phyloP scores from a whole-genome alignment of 805 yeast species.

The Grigorovia yakushimaensis region DNA sequence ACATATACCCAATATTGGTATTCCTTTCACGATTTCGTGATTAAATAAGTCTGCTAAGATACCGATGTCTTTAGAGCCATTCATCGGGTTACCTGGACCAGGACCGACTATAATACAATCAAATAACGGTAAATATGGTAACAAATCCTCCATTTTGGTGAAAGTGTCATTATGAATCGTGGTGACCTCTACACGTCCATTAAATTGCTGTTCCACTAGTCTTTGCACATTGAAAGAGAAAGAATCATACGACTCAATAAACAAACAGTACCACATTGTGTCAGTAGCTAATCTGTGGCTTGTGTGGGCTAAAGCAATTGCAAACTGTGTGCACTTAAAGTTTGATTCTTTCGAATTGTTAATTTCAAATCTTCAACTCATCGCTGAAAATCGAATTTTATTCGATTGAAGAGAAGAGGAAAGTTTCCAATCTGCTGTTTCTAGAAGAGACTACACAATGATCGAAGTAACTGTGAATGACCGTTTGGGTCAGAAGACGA shows the following conservation, averaged over 20 bases:
- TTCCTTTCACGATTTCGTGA: slow-evolving; percentile 6
- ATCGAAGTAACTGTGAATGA: slow-evolving; percentile 68
- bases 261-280: slow-evolving; percentile 15
- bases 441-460: slow-evolving; percentile 31
- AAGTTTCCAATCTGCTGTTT: not conserved
- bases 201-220: slow-evolving; percentile 41
- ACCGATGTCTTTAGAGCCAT: slow-evolving; percentile 52
- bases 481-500: slow-evolving; percentile 75
- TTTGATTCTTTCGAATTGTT: no score
- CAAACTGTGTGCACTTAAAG: no score
- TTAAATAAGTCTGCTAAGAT: slow-evolving; percentile 51
- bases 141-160: slow-evolving; percentile 30
- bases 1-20: slow-evolving; percentile 86
- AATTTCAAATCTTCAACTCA: no score
- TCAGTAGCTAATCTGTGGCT: no score
- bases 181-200: slow-evolving; percentile 22
- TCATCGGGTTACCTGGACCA: slow-evolving; percentile 88
- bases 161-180: slow-evolving; percentile 32
- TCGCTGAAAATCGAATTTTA: no score
- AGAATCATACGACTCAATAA: slow-evolving; percentile 89
- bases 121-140: slow-evolving; percentile 38
- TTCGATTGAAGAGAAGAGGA: no score
- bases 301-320: no score
- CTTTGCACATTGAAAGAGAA: slow-evolving; percentile 75
- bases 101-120: slow-evolving; percentile 87